Evolutionary conservation across 345 rosid genomes (phyloP), one percentile per base, ranked within the genome.

Genomic region (Eucalyptus polyanthemos): DNA sequence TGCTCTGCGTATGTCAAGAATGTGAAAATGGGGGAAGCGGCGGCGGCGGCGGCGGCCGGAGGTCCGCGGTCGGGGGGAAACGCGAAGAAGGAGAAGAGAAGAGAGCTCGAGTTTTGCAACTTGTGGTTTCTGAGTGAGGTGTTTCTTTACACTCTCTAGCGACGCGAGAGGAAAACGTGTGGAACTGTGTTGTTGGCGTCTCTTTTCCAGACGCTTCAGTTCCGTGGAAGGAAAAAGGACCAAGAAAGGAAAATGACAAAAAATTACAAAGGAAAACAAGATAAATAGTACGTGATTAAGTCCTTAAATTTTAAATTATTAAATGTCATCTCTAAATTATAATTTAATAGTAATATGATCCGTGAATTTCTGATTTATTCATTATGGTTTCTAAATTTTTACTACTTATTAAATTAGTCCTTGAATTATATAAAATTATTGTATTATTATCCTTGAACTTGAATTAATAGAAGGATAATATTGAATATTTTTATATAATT

Each of bases 361-460:
- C 29, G 4, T 24, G 12, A 22, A 22, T 56, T 56, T 9, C 27
- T 10, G 0, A 56, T 24, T 5, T 56, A 22, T 22, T 56, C 0
- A 24, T 0, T 53, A 1, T 21, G 0, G 1, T 53, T 0, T 53
- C 1, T 53, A 19, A 19, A 53, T 8, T 53, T 53, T 53, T 53
- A 53, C 1, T 53, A 53, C 24, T 53, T 53, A 1, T 1, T 53
- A 19, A 3, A 19, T 53, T 8, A 8, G 58, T 53, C 25, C 0
- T 53, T 1, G 2, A 53, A 53, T 53, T 53, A 19, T 53, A 19
- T 53, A 1, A n/a, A n/a, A n/a, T n/a, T n/a, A n/a, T n/a, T n/a
- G n/a, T n/a, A n/a, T n/a, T n/a, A n/a, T n/a, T n/a, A 3, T 19
- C 24, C 1, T 7, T 1, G 24, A 53, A 53, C 0, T 51, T 17